Base-by-base conservation (phyloP, 1,139 yeast genomes). In the Saccharomycopsis hybrid region DNA sequence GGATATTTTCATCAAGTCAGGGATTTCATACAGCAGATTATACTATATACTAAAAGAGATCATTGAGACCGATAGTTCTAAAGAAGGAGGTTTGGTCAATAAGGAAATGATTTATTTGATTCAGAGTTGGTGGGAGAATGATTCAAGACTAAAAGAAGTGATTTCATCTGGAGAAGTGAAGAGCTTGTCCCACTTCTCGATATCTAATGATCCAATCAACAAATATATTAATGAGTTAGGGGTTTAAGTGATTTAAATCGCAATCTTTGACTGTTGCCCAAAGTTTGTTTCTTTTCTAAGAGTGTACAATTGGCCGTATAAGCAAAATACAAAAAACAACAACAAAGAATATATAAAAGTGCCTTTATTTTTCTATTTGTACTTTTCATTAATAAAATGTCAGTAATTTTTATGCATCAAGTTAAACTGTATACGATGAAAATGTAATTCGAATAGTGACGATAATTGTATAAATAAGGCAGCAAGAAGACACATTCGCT, bases 1-100 rank as follows among this genome's bases (percentile, higher is more conserved):
- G 5, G 89, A 88, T 53, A 77, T 89, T 40, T 86, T 90, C 59
- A 64, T 82, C 43, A 78, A 80, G 50, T 79, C 89, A n/a, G 95
- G 95, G 1, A 80, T 87, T 5, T 66, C 82, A 7, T 81, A 72
- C 61, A 90, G 83, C 54, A 82, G 81, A 58, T 63, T 89, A 47
- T 86, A 85, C 61, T 79, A 78, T 57, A 73, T 80, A 28, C 66
- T 88, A 61, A 80, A 76, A 59, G 85, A 85, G 43, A 66, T 86
- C 54, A 76, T 86, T 56, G 94, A 85, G 57, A 76, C 81, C 47
- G 74, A 78, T 41, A 74, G 80, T 7, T 72, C 70, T 56, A 81
- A 78, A 49, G 61, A 73, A 32, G 53, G 59, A 3, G 61, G 65
- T 41, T 59, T 61, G 0, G 77, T 78, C 58, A 70, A 71, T 9